Evolutionary conservation across 176 grass and related monocot species (phyloP).

Genomic region (Oryza coarctata): DNA sequence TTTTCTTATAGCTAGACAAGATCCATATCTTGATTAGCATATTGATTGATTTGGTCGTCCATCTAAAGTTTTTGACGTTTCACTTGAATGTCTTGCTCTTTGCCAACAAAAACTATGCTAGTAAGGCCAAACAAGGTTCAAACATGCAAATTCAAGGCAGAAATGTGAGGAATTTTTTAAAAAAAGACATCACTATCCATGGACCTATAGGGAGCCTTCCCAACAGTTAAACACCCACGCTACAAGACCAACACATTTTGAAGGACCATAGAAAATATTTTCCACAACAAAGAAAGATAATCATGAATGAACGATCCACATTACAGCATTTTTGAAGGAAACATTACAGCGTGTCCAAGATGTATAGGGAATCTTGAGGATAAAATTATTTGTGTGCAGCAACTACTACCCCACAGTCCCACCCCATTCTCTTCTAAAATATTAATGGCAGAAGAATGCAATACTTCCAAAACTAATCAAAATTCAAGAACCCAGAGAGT

Average conservation of each 20-base stretch:
- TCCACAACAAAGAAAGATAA: neutral
- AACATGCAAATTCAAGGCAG: neutral
- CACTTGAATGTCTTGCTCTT: neutral
- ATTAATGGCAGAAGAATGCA: constrained; percentile 24
- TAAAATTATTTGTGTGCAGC: neutral
- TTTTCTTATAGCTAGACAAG: neutral
- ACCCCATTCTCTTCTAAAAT: constrained; percentile 2
- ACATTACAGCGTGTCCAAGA: constrained; percentile 16
- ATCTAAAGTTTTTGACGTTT: neutral
- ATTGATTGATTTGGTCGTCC: constrained; percentile 11
- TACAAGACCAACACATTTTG: neutral
- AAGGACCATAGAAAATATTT: neutral
- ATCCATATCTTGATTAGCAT: neutral
- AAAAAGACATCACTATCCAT: neutral
- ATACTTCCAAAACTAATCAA: constrained; percentile 27
- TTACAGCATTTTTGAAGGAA: neutral
- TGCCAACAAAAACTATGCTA: neutral
- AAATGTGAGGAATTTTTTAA: neutral
- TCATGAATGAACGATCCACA: constrained; percentile 14
- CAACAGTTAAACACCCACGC: constrained; percentile 16
- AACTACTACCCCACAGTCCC: constrained; percentile 29
- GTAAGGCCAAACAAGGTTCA: neutral
- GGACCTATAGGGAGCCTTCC: neutral
- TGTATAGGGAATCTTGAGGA: constrained; percentile 35
- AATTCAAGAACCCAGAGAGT: constrained; percentile 31